Evolutionary conservation across 2,329 filamentous ascomycete genomes (phyloP), one percentile per base, ranked within the genome.

Genomic region (Chaetomiaceae sp.): DNA sequence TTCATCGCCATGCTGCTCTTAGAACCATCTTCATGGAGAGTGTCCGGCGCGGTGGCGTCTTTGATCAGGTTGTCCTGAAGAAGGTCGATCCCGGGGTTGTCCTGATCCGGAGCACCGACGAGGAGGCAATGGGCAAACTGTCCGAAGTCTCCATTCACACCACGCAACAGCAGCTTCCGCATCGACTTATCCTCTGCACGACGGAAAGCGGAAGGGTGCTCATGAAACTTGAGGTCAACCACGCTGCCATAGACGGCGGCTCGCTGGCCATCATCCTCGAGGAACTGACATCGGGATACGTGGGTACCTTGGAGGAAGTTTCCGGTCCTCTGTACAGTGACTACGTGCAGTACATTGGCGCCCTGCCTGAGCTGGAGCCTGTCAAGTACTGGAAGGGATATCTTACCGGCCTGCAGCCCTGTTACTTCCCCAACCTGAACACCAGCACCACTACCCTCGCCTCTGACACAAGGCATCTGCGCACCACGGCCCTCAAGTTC

Each of bases 11-110:
- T 34, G 44, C 58, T 2, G 44, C 54, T 14, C 55, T 62, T 13
- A 46, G 60, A 8, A 62, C 60, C 2, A 34, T 60, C 8, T 62
- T 62, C 23, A 38, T 61, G 16, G 58, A 60, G 44, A 58, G 58
- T 25, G 53, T 55, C 34, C 52, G 55, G 10, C 47, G 53, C n/a
- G 51, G 53, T 12, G 53, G 51, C 17, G 50, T 53, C 2, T 62
- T 60, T 38, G 58, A 60, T 47, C 60, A 62, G 16, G 53, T 58
- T 2, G 60, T 60, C 2, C 41, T 60, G 20, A 53, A 51, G 41
- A 43, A 45, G 1, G 50, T 46, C 5, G 49, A 58, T 34, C 44
- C 44, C 34, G 48, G 33, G 3, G 52, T 40, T 1, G 45, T 57
- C n/a, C 16, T 57, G 5, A 39, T 61, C 31, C 19, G 20, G 7